Conservation (phyloP, 371 early-diverging fungal species). For the Zychaea mexicana region DNA sequence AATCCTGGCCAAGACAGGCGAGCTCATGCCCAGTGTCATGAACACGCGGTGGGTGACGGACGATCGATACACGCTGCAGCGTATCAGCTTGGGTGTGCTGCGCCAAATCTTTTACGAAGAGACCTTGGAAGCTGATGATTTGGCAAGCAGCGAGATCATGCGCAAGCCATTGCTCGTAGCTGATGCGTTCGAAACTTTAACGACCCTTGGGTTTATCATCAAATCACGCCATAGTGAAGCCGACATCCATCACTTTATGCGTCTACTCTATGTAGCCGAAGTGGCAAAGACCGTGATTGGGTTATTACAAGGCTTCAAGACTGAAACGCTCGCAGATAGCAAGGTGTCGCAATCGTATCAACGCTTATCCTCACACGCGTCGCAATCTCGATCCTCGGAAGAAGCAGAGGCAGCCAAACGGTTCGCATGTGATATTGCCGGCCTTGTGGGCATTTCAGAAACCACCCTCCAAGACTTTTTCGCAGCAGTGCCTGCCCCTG, state of each 20-base stretch:
- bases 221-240: conserved; percentile 24
- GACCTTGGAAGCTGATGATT: not conserved
- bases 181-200: conserved; percentile 65
- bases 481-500: conserved; percentile 11
- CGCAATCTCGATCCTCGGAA: not conserved
- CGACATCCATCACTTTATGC: conserved; percentile 65
- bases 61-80: conserved; percentile 16
- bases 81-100: conserved; percentile 13
- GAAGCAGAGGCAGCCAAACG: conserved; percentile 1
- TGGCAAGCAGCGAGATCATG: not conserved
- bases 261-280: conserved; percentile 66
- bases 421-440: conserved; percentile 10
- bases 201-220: conserved; percentile 55
- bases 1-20: conserved; percentile 60
- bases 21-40: conserved; percentile 34
- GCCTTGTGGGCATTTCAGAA: not conserved
- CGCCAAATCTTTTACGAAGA: conserved; percentile 14
- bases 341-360: not conserved
- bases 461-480: conserved; percentile 8
- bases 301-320: conserved; percentile 5
- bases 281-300: conserved; percentile 53
- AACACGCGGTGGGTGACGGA: conserved; percentile 29
- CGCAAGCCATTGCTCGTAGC: conserved; percentile 60
- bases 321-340: not conserved
- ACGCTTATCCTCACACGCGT: not conserved